Percentiles rank a stretch among this genome's conserved stretches.
These are phyloP conservation scores for Salix arbutifolia DNA, from an alignment of 345 rosid species.

Conservation along the genomic window DNA sequence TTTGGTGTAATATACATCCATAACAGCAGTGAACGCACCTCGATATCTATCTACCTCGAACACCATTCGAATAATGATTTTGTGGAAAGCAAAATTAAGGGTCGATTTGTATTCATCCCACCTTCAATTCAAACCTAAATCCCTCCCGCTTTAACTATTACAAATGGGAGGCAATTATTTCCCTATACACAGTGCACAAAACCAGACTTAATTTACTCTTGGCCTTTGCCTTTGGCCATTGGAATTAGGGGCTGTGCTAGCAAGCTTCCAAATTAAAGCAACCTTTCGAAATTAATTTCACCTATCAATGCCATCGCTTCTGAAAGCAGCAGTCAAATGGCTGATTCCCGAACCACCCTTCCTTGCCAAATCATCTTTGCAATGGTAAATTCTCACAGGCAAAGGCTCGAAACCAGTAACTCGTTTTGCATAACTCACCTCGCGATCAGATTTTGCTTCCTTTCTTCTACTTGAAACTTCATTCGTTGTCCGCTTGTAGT, in stretches of 20 bases:
- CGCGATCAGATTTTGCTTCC: background rate
- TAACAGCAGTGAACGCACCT: too few relatives aligned
- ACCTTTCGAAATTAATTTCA: background rate
- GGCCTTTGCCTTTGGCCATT: too few relatives aligned
- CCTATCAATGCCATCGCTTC: background rate
- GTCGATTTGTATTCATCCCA: background rate
- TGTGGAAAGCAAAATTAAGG: background rate
- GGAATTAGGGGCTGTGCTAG: too few relatives aligned
- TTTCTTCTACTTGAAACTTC: constrained; percentile 3
- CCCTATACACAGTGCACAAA: background rate
- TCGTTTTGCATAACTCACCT: background rate
- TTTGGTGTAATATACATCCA: too few relatives aligned
- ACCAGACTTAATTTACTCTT: too few relatives aligned
- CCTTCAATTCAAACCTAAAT: background rate
- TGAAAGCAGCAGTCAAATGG: constrained; percentile 31
- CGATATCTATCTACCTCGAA: too few relatives aligned
- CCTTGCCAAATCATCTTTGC: constrained; percentile 18
- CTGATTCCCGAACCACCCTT: constrained; percentile 27
- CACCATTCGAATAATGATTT: too few relatives aligned
- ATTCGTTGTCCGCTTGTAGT: constrained; percentile 58
- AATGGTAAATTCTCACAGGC: constrained; percentile 8
- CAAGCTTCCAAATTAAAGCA: background rate
- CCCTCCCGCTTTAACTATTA: background rate
- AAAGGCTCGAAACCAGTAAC: constrained; percentile 27
- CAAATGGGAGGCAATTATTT: background rate